Evolutionary conservation across 352 stramenopile species (phyloP).

Genomic region (Phytopythium kandeliae): DNA sequence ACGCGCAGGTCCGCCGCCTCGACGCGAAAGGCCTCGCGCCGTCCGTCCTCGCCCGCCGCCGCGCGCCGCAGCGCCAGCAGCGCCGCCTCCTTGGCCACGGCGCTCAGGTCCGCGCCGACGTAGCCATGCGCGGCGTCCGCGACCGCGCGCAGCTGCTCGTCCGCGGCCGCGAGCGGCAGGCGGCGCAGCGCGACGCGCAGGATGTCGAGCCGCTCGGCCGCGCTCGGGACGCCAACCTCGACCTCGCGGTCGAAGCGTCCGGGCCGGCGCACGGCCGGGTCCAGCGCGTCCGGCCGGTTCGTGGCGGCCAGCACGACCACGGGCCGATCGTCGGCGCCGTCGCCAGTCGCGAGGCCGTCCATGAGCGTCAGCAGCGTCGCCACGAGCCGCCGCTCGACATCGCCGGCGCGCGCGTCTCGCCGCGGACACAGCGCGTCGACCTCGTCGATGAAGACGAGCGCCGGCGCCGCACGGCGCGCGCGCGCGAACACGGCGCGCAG

Average conservation of each 20-base stretch:
- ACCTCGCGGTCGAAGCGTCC: conserved; percentile 97
- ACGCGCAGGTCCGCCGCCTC: conserved; percentile 85
- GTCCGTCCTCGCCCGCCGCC: conserved; percentile 12
- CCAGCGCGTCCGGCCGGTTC: conserved; percentile 87
- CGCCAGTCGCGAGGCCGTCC: conserved; percentile 86
- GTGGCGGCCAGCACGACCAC: conserved; percentile 78
- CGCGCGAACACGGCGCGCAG: conserved; percentile 63
- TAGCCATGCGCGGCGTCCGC: conserved; percentile 94
- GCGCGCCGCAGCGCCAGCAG: conserved; percentile 57
- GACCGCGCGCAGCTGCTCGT: conserved; percentile 89
- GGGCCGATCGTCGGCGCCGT: conserved; percentile 26
- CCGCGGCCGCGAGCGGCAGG: conserved; percentile 70
- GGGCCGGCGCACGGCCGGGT: conserved; percentile 91
- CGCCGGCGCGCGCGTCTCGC: conserved; percentile 68
- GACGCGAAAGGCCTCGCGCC: conserved; percentile 37
- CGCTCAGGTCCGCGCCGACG: conserved; percentile 80
- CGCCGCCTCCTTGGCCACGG: conserved; percentile 73
- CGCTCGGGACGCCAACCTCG: conserved; percentile 94
- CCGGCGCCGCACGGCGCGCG: conserved; percentile 38
- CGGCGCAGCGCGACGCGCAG: conserved; percentile 87
- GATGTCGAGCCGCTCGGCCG: conserved; percentile 91
- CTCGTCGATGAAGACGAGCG: conserved; percentile 87
- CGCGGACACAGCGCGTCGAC: conserved; percentile 89
- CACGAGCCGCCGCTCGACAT: conserved; percentile 83
- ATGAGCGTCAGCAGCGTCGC: conserved; percentile 88